These are phyloP conservation scores for Monoraphidium neglectum DNA, from an alignment of 139 green algal species.

Conservation along the genomic window DNA sequence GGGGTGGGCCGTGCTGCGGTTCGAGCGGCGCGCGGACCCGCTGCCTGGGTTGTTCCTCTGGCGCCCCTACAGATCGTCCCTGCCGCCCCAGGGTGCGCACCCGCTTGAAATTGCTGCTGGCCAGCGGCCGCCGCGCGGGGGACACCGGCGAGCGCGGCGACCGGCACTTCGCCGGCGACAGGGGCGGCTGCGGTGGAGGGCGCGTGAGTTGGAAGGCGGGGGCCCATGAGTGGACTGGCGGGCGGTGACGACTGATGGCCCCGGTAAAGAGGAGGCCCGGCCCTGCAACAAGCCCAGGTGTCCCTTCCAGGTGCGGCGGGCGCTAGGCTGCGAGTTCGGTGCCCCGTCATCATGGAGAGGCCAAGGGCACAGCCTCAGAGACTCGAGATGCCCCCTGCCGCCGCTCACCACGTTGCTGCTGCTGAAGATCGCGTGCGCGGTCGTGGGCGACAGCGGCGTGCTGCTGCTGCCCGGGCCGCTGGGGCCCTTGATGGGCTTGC, in stretches of 20 bases:
- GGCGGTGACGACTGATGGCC: no score
- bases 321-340: no score
- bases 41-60: background rate
- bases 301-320: no score
- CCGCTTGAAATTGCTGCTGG: slow-evolving; percentile 35
- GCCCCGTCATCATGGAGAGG: no score
- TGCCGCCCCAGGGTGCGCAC: slow-evolving; percentile 21
- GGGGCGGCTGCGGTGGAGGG: slow-evolving; percentile 78
- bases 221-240: no score
- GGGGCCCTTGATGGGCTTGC: slow-evolving; percentile 57
- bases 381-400: background rate
- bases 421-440: slow-evolving; percentile 52
- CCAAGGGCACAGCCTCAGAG: background rate
- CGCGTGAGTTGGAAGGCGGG: no score
- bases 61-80: background rate
- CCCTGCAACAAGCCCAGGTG: no score
- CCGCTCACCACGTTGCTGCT: background rate
- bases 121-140: slow-evolving; percentile 38
- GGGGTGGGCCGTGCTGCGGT: background rate
- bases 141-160: slow-evolving; percentile 65
- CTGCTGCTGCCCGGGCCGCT: slow-evolving; percentile 10
- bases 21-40: background rate
- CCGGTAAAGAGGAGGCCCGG: no score
- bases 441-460: slow-evolving; percentile 59
- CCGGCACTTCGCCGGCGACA: slow-evolving; percentile 81